Evolutionary conservation across 805 yeast species (phyloP), one percentile per base, ranked within the genome.

Genomic region (Blastobotrys parvus): DNA sequence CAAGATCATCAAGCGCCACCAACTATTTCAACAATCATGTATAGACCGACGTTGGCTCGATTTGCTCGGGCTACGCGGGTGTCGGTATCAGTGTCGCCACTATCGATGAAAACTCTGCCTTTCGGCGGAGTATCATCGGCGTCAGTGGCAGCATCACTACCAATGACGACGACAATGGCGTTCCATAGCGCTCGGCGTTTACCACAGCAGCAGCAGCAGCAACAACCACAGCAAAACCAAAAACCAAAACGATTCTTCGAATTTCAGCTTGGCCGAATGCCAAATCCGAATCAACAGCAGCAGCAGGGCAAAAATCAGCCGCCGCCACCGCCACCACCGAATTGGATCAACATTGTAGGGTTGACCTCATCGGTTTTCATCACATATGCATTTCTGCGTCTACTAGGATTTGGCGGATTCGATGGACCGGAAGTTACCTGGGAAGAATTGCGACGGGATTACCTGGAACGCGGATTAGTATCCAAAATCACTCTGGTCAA

Each of bases 361-460:
- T 19, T 36, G 23, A 44, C 29, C 11, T 20, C 35, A 17, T 27
- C 41, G 2, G 19, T 38, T 8, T 27, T 38, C 16, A 8, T 38
- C 8, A 30, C 27, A 10, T 29, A 29, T 18, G 41, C 41, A 11
- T 13, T 30, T 4, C 22, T 38, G 19, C 34, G 34, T 13, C 16
- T 29, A 13, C 27, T 36, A 23, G 49, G 30, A 5, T 25, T 17
- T 15, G 39, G 36, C 15, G 41, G 39, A 2, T 6, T 33, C 22
- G 38, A 23, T 15, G 44, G 46, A 16, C 44, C 40, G 22, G 88
- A 85, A 56, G 70, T 90, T 46, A 79, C 96, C 2, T 92, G 88
- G 82, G 97, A 92, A 66, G 95, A 90, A 57, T 90, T 92, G 67
- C 74, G 86, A 34, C 69, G 80, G 3, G 71, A 79, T 38, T 80